Evolutionary conservation across 306 rosid species (phyloP), one percentile per base, ranked within the genome.

Genomic region (Sechiopsis laciniata): DNA sequence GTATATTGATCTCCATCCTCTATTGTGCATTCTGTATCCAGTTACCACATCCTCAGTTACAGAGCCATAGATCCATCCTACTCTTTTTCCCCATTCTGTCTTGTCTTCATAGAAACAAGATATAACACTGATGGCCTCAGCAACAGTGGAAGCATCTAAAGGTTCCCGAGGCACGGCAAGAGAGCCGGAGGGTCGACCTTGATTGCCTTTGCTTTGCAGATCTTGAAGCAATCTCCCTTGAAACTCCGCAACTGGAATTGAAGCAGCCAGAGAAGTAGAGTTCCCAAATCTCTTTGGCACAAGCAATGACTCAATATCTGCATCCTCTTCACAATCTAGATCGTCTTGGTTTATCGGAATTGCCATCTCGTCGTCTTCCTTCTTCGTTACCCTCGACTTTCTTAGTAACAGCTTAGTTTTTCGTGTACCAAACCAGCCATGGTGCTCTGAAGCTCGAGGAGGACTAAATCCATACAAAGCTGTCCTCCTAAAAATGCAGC

Each of bases 21-120:
- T 80, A 35, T 91, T 91, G 81, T 91, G 97, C 97, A 91, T 91
- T 75, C 95, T 76, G 72, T 88, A 91, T 48, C 97, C 95, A 6
- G 95, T 91, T 11, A 91, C 97, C 72, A 91, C 95, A 64, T 91
- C 97, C 81, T 91, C 97, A 50, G 97, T 91, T 22, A 91, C 97
- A 48, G 97, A 91, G n/a, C 97, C 97, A 53, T 91, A 91, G 75
- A 91, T 91, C 97, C 95, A 91, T 51, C 97, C 97, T 0, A 91
- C 97, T 74, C 97, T 42, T 76, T 83, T 88, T 2, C 97, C 97
- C 97, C 97, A 91, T 75, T 91, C 97, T 24, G 97, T 91, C 74
- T 82, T 88, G 55, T 91, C 97, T 77, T 91, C 97, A 16, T 91
- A 88, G 80, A 87, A 91, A 79, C 97, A 91, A 35, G 97, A 88